These are phyloP conservation scores for Sporothrix schenckii DNA, from an alignment of 2,329 filamentous ascomycete genomes.

Conservation along the genomic window DNA sequence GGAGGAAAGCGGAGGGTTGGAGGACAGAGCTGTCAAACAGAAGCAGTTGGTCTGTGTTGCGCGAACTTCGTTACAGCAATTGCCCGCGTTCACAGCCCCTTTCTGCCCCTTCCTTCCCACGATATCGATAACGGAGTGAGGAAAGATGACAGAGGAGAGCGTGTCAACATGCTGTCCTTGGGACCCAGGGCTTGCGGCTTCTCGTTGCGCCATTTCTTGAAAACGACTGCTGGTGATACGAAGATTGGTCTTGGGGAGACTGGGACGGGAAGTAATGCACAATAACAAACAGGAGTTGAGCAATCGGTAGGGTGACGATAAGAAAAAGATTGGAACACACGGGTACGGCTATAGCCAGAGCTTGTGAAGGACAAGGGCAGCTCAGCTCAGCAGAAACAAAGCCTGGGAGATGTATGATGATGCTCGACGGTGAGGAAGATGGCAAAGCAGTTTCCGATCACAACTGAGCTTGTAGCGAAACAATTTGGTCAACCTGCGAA, in stretches of 20 bases:
- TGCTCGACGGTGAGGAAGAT: not conserved
- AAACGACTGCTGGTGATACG: not conserved
- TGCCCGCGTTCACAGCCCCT: not conserved
- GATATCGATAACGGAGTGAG: not conserved
- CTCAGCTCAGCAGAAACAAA: not conserved
- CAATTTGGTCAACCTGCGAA: not conserved
- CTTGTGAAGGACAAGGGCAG: not conserved
- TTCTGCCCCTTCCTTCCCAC: not conserved
- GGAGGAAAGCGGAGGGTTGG: not conserved
- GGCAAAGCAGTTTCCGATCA: not conserved
- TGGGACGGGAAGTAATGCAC: not conserved
- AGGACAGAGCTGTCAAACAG: slow-evolving; percentile 21
- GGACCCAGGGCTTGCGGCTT: not conserved
- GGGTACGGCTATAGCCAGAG: not conserved
- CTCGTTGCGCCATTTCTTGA: not conserved
- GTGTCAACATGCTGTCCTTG: not conserved
- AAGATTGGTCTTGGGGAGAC: not conserved
- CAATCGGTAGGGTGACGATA: not conserved
- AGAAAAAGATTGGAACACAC: not conserved
- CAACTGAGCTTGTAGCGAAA: slow-evolving; percentile 16
- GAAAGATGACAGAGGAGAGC: not conserved
- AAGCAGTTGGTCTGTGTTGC: not conserved
- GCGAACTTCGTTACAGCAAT: not conserved
- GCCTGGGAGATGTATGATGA: not conserved
- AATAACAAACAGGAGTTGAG: not conserved